Evolutionary conservation across 208 protist genomes (phyloP), one percentile per base, ranked within the genome.

Genomic region (Leptomonas seymouri): DNA sequence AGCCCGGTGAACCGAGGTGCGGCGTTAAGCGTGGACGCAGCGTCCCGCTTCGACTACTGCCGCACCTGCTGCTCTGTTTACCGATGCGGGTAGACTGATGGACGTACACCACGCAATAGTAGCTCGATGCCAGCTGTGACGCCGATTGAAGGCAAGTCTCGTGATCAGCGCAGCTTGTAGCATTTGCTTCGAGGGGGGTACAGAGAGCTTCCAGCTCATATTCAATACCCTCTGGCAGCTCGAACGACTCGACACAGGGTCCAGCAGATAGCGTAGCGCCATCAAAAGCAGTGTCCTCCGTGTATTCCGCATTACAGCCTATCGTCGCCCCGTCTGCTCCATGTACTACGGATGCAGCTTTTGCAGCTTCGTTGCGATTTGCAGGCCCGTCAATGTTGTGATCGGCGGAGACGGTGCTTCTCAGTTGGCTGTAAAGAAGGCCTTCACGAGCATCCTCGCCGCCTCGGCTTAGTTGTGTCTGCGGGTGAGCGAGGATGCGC

Each of bases 61-160:
- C 41, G 30, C 59, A 50, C 27, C 39, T 28, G n/a, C 56, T 55
- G 30, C 56, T 45, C 53, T 23, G 39, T 53, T 31, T 27, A 23
- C 53, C 28, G 5, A 18, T n/a, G 8, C 20, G 51, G 11, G 25
- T 51, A 12, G 44, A 61, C 39, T 66, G 27, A 25, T 70, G 71
- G 21, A 76, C 70, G 63, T 76, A 76, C 11, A 71, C 57, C 25
- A 76, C 71, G 30, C 54, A 6, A 25, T 67, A 76, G 30, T 76
- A 76, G 12, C 30, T 59, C 36, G 48, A n/a, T n/a, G n/a, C n/a
- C n/a, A n/a, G n/a, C n/a, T n/a, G n/a, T n/a, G n/a, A n/a, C n/a
- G n/a, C n/a, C n/a, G n/a, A n/a, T n/a, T n/a, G n/a, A n/a, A n/a
- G n/a, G n/a, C n/a, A n/a, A n/a, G n/a, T n/a, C n/a, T n/a, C n/a